These are phyloP conservation scores for sorghum (Sorghum bicolor) DNA, from an alignment of 176 grass and related monocot genomes.

Conservation along the genomic window Sorghum_bicolor_NCBIv3 NC_012873.2:13904501-13905000, in stretches of 20 bases:
- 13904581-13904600: background rate
- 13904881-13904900: background rate
- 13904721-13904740: background rate
- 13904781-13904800: background rate
- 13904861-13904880: background rate
- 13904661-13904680: background rate
- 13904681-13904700: background rate
- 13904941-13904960: conserved; percentile 9
- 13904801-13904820: background rate
- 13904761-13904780: background rate
- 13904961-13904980: conserved; percentile 16
- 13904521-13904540: conserved; percentile 20
- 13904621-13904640: background rate
- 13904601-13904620: background rate
- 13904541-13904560: background rate
- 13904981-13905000: conserved; percentile 1
- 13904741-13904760: background rate
- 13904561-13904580: background rate
- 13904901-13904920: background rate
- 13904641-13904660: background rate
- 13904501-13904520: background rate
- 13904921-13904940: background rate
- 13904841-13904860: background rate
- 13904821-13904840: background rate
- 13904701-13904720: background rate